Evolutionary conservation across 352 stramenopile species (phyloP), one percentile per base, ranked within the genome.

Genomic region (Phytophthora melonis): DNA sequence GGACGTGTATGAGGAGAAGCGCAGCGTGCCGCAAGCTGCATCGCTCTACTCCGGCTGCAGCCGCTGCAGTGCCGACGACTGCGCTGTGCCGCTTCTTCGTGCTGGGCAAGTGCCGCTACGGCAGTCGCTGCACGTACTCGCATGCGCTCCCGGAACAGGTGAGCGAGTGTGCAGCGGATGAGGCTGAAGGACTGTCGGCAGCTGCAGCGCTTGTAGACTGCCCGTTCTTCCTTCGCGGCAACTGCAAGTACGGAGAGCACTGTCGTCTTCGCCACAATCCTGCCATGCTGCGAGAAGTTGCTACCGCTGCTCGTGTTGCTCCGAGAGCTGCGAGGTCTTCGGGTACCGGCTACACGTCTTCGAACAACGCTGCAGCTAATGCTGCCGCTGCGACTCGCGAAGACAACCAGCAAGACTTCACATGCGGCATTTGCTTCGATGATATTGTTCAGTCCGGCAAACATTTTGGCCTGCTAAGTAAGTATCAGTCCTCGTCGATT

Each of bases 391-490:
- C 36, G 14, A 59, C n/a, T 53, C 47, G 16, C 3, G 60, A 58
- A 9, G 58, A 45, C 14, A 82, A 83, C 36, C 72, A 87, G 21
- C 70, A 82, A 21, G 83, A 91, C 58, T 88, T 82, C 45, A 93
- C 82, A 25, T 94, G 88, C 54, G 88, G 88, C n/a, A 89, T 94
- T 32, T 94, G 88, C 79, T 93, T 94, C 60, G 88, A 94, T 61
- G 88, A 94, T 60, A 88, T 94, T 39, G 86, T 94, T 23, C 74
- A 93, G 59, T 82, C 72, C 10, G 86, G 86, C 68, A 94, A 94
- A 68, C 74, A 92, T 57, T 94, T 94, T 79, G 88, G 88, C 0
- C 79, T 94, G n/a, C 55, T 94, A 27, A 84, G 87, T 93, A 75
- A 63, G 83, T 80, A 50, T 32, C 5, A 13, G 39, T 10, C 72